A percentile compares a stretch with the other conserved stretches of the same genome.
Conservation (phyloP, 495 filamentous ascomycete genomes). For the Hapsidospora chrysogenum region DNA sequence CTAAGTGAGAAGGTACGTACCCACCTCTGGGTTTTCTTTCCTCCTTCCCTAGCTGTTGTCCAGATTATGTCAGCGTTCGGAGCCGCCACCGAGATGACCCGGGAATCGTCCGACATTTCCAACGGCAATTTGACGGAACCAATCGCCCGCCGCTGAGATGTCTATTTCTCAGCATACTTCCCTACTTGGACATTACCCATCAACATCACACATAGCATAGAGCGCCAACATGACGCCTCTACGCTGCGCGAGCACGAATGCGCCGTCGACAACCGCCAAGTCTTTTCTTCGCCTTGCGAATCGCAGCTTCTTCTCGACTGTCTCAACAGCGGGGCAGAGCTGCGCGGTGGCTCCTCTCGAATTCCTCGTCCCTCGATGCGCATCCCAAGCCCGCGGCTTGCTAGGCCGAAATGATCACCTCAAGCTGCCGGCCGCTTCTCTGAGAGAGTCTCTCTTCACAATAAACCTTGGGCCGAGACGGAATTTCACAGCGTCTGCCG, state of each 20-base stretch:
- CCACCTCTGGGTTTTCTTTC: too few relatives aligned
- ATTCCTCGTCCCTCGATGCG: conserved; percentile 2
- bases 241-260: conserved; percentile 3
- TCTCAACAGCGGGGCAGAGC: not conserved
- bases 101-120: too few relatives aligned
- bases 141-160: not conserved
- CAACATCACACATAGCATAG: too few relatives aligned
- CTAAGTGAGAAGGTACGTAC: not conserved
- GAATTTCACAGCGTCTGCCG: conserved; percentile 15
- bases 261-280: not conserved
- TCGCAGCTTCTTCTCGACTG: not conserved
- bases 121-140: too few relatives aligned
- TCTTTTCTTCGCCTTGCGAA: conserved; percentile 2
- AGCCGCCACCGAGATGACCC: too few relatives aligned
- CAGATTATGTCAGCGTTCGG: too few relatives aligned
- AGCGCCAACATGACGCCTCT: conserved; percentile 1
- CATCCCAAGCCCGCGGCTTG: not conserved
- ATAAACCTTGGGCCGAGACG: conserved; percentile 4
- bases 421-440: not conserved
- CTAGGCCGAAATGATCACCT: not conserved
- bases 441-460: not conserved
- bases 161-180: not conserved
- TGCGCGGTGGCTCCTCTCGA: conserved; percentile 1
- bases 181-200: too few relatives aligned
- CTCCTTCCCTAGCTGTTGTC: too few relatives aligned